Evolutionary conservation across 306 rosid species (phyloP), one percentile per base, ranked within the genome.

Genomic region (Trifolium subterraneum): DNA sequence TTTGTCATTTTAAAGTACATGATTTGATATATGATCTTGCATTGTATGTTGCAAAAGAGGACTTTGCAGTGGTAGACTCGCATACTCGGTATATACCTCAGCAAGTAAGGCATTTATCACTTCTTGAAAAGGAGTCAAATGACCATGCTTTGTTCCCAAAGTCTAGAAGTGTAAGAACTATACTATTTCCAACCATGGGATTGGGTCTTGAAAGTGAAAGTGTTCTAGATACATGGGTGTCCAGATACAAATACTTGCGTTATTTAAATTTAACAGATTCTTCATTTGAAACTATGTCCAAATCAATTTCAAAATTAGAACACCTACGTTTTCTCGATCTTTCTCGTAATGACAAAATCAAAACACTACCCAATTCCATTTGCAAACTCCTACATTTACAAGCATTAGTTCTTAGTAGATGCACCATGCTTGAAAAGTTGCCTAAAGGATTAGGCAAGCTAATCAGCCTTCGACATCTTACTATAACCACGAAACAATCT

Each of bases 1-100:
- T 3, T 33, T 61, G 7, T 22, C 3, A 0, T 0, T 62, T 62
- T 42, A 62, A 64, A 11, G 15, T 55, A 55, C 61, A 54, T 54
- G 29, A 54, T 54, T 54, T 54, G 31, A 22, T 55, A 22, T 15
- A 55, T 23, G 61, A 58, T 58, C 64, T 58, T 25, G 18, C 64
- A 25, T 11, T 22, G 10, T 23, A 56, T 56, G 16, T 56, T 56
- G 63, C 55, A n/a, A 16, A 4, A 52, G 14, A 52, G 2, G 60
- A 52, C 2, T 19, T 52, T 52, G 60, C 20, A 8, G 60, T 9
- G 2, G 60, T 52, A 52, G 20, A 52, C 13, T 52, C 60, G 0
- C 29, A 20, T 18, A 19, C 60, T 52, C 29, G 11, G 8, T 2
- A 19, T 52, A 52, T 52, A 19, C 29, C 60, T 52, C 27, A 18